Evolutionary conservation across 2,329 filamentous ascomycete genomes (phyloP), one percentile per base, ranked within the genome.

Genomic region (Acrocalymma vagum): DNA sequence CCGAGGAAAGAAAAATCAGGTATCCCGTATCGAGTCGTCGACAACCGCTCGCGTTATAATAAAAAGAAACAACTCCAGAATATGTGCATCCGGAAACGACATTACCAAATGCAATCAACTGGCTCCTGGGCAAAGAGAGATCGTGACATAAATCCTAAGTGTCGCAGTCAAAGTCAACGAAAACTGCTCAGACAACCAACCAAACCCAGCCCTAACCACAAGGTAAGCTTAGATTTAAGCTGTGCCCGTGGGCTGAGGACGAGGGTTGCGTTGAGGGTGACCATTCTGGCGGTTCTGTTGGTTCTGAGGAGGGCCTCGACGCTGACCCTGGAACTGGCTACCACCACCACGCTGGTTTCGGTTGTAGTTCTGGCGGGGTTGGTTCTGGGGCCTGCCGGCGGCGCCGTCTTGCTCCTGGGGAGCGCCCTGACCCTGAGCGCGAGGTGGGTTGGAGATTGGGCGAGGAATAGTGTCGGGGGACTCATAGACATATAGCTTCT

Each of bases 401-500:
- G 44, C 38, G 10, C 55, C 55, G 14, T 65, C 59, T 27, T 65
- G 62, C 20, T 62, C 60, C 40, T 67, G 62, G 18, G 39, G 48
- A 35, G 63, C 60, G 5, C 31, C 28, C 29, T 48, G 52, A 21
- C 48, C 55, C 38, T 60, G 55, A 26, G 48, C 38, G 44, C 60
- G 61, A 29, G 56, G 70, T 16, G 78, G 71, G 65, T 78, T 83
- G 39, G 82, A 79, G 48, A 86, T 82, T 4, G 94, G 94, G 22
- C 92, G 85, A 34, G 95, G 94, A 60, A 99, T 97, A 42, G 81
- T 93, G 63, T 99, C 93, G 1, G 94, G 94, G 50, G 92, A 89
- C 51, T 99, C 95, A 71, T 99, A 99, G 35, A 99, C 94, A 69
- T 99, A 99, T 24, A 99, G 84, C 52, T 88, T 95, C 82, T 96